Conservation (phyloP, 1,139 yeast species). For the Yamadazyma epiphylla region DNA sequence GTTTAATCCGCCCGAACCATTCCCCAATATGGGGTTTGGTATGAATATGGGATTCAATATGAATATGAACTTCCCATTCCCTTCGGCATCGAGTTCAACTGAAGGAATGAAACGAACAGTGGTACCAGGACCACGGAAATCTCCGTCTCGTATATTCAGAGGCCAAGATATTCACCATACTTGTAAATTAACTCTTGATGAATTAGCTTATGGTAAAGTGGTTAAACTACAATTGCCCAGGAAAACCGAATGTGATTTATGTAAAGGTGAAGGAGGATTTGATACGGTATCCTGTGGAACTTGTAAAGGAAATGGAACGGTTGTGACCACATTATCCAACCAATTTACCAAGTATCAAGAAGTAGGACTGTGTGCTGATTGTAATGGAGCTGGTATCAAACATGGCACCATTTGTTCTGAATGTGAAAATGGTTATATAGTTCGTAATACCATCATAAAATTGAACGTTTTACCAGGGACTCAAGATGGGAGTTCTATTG, state of each 20-base stretch:
- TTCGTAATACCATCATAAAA: slow-evolving; percentile 48
- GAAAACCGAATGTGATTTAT: slow-evolving; percentile 28
- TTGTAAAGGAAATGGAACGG: slow-evolving; percentile 39
- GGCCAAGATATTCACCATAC: slow-evolving; percentile 44
- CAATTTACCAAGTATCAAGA: slow-evolving; percentile 34
- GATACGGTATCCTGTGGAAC: slow-evolving; percentile 29
- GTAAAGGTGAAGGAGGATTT: slow-evolving; percentile 38
- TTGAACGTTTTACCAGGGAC: slow-evolving; percentile 54
- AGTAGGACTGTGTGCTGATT: slow-evolving; percentile 29
- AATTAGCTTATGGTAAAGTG: slow-evolving; percentile 36
- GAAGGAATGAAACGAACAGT: slow-evolving; percentile 17
- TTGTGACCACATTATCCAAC: slow-evolving; percentile 28
- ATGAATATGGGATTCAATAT: slow-evolving; percentile 5
- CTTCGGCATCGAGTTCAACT: not conserved
- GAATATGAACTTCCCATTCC: slow-evolving; percentile 1
- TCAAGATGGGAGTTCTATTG: slow-evolving; percentile 45
- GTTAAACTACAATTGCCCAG: slow-evolving; percentile 40
- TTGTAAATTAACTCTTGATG: slow-evolving; percentile 33
- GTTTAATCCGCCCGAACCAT: slow-evolving; percentile 13
- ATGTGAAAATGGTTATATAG: slow-evolving; percentile 34
- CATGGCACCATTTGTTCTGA: slow-evolving; percentile 18
- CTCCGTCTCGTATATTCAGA: slow-evolving; percentile 9
- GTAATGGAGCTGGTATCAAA: slow-evolving; percentile 32
- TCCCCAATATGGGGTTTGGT: not conserved
- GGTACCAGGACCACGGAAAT: slow-evolving; percentile 13